phyloP scores from a whole-genome alignment of 768 basidiomycete species.

The Russula brevipes region DNA sequence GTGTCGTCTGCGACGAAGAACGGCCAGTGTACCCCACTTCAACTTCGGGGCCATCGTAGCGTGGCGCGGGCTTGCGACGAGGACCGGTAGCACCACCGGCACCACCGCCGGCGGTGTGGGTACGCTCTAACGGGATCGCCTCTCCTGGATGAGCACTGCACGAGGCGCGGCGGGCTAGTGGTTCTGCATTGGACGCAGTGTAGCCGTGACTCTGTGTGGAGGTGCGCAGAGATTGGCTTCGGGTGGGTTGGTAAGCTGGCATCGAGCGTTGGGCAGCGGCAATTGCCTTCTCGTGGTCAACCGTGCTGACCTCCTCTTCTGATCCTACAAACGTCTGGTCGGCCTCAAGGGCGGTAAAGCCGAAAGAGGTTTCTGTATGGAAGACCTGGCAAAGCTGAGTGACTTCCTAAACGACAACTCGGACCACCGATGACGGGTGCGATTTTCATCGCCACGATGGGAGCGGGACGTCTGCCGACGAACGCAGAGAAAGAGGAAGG shows the following conservation, averaged over 20 bases:
- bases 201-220: slow-evolving; percentile 2
- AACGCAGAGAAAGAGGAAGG: slow-evolving; percentile 11
- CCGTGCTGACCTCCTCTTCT: slow-evolving; percentile 19
- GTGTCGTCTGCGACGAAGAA: slow-evolving; percentile 27
- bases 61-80: slow-evolving; percentile 25
- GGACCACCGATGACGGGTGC: not conserved
- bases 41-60: slow-evolving; percentile 6
- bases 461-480: slow-evolving; percentile 9
- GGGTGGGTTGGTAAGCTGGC: not conserved
- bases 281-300: slow-evolving; percentile 18
- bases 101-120: slow-evolving; percentile 1
- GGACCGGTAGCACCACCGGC: not conserved
- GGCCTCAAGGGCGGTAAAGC: not conserved
- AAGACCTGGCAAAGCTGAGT: not conserved
- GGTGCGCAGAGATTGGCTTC: slow-evolving; percentile 5
- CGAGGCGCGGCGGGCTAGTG: not conserved
- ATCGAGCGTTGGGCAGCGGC: not conserved
- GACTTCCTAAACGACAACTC: not conserved
- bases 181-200: not conserved
- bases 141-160: slow-evolving; percentile 2
- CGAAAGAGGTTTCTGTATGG: not conserved
- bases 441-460: not conserved
- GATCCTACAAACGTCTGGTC: slow-evolving; percentile 16
- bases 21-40: not conserved
- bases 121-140: slow-evolving; percentile 16